Evolutionary conservation across 805 yeast genomes (phyloP).

Genomic region (Tetrapisispora fleetii): DNA sequence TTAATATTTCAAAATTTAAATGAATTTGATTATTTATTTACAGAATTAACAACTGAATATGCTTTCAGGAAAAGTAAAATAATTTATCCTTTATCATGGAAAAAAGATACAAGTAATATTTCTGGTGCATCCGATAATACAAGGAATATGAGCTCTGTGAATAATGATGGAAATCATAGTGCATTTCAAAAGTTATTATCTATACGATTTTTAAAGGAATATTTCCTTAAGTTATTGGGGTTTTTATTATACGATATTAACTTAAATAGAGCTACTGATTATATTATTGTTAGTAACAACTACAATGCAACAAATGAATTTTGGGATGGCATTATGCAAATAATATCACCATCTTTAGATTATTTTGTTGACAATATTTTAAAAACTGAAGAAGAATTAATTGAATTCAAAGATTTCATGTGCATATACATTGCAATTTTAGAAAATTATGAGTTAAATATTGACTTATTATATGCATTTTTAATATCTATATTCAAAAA

Average conservation of each 20-base stretch:
- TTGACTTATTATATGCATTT: slow-evolving; percentile 50
- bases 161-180: slow-evolving; percentile 7
- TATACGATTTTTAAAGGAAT: slow-evolving; percentile 34
- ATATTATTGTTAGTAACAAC: slow-evolving; percentile 50
- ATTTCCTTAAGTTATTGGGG: slow-evolving; percentile 57
- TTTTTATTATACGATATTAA: slow-evolving; percentile 69
- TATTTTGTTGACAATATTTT: slow-evolving; percentile 37
- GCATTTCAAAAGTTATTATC: slow-evolving; percentile 18
- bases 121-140: slow-evolving; percentile 14
- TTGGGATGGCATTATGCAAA: slow-evolving; percentile 61
- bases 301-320: slow-evolving; percentile 49
- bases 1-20: slow-evolving; percentile 71
- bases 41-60: slow-evolving; percentile 62
- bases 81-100: slow-evolving; percentile 52
- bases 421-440: slow-evolving; percentile 68
- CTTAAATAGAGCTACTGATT: slow-evolving; percentile 52
- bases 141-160: neutral
- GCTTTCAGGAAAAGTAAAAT: slow-evolving; percentile 59
- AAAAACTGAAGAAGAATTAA: slow-evolving; percentile 36
- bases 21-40: slow-evolving; percentile 49
- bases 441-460: slow-evolving; percentile 59
- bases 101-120: slow-evolving; percentile 21
- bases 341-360: slow-evolving; percentile 49
- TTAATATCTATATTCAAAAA: slow-evolving; percentile 49
- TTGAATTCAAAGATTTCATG: slow-evolving; percentile 48